Evolutionary conservation across 257 asterid genomes (phyloP), one percentile per base, ranked within the genome.

Genomic region (Solanum lignicaule): DNA sequence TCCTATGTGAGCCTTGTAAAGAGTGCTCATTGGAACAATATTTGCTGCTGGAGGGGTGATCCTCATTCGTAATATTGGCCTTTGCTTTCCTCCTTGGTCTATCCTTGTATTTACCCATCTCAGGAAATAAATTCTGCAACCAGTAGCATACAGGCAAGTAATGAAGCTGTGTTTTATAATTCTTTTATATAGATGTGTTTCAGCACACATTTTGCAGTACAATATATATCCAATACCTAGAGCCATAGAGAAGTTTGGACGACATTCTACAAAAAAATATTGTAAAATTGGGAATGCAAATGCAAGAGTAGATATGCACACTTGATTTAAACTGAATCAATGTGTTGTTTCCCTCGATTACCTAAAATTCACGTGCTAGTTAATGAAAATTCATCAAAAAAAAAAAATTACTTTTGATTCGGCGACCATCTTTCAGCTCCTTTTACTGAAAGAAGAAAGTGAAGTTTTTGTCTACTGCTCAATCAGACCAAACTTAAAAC

Each of bases 11-110:
- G 87, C 89, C 87, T 36, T 88, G 82, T 31, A 76, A 82, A 83
- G 35, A 88, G 85, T 85, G 88, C 87, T 90, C 89, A 68, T 65
- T 89, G 62, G 36, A 88, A 83, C 75, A 69, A 89, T 84, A 31
- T 83, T 82, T 89, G 69, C 84, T 89, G 92, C 92, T 81, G 62
- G 88, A 88, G 23, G 91, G 90, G 65, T 46, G 55, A 85, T 86
- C 89, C 85, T 18, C 29, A 65, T 86, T 84, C 62, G 87, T 76
- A 84, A 73, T 87, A 86, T 85, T 90, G 66, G 41, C 81, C 43
- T 52, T 87, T 78, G 89, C 38, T 90, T 92, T 91, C 87, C 89
- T 85, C 72, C 21, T 71, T 71, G 89, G 86, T 90, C 83, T 88
- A 85, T 39, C 89, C 78, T 72, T 86, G 32, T 86, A 36, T 89